Conservation (phyloP, 2,329 filamentous ascomycete genomes). For the Alternaria triticimaculans region DNA sequence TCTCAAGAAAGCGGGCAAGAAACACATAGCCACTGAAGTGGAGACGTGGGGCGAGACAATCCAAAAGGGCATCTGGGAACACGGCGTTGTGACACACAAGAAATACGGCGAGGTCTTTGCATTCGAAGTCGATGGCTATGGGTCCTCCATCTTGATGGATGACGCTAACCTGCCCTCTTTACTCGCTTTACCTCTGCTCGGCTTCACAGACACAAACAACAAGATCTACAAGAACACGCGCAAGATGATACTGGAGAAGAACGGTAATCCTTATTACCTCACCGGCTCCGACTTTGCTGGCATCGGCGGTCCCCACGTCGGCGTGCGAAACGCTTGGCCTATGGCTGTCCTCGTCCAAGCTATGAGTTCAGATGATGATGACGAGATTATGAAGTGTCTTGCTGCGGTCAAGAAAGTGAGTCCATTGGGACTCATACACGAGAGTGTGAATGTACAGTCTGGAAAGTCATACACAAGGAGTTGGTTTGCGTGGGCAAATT, state of each 20-base stretch:
- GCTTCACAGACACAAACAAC: conserved; percentile 71
- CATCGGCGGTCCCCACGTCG: conserved; percentile 86
- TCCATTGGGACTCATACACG: conserved; percentile 81
- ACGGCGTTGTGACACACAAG: conserved; percentile 79
- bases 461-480: conserved; percentile 58
- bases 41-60: conserved; percentile 69
- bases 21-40: conserved; percentile 57
- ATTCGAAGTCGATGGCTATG: conserved; percentile 87
- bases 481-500: conserved; percentile 99
- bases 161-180: conserved; percentile 87
- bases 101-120: conserved; percentile 82
- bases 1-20: conserved; percentile 67
- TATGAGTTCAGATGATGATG: conserved; percentile 83
- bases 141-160: conserved; percentile 83
- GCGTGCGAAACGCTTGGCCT: conserved; percentile 91
- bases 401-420: conserved; percentile 77
- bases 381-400: conserved; percentile 78
- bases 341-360: conserved; percentile 94
- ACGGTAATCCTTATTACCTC: conserved; percentile 88
- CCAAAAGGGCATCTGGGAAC: conserved; percentile 78
- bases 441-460: conserved; percentile 66
- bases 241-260: conserved; percentile 75
- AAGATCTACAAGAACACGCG: conserved; percentile 86
- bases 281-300: conserved; percentile 78
- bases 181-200: conserved; percentile 77